Evolutionary conservation across 2,329 filamentous ascomycete genomes (phyloP), one percentile per base, ranked within the genome.

Genomic region (Tothia fuscella): DNA sequence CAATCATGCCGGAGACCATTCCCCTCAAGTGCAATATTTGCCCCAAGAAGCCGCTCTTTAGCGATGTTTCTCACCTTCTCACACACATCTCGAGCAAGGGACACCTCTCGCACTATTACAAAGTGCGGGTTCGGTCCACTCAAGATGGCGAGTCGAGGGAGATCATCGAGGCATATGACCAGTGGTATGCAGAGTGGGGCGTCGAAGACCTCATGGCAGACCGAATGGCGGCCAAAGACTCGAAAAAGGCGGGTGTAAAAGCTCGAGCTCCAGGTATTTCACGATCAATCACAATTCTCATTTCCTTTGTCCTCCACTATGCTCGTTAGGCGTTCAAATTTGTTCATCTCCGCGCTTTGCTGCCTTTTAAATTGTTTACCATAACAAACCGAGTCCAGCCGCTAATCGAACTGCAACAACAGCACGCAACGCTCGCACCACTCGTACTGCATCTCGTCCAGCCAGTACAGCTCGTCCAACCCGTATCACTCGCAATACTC

Each of bases 71-170:
- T 25, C 89, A 95, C 60, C 69, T 95, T 28, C 74, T 96, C 55
- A 96, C 89, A 10, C 89, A 96, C 56, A 76, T 95, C 47, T 78
- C 82, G 46, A 95, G 88, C 49, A 95, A 95, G 58, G 82, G 82
- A n/a, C 89, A 96, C 58, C 67, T 95, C 25, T 79, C 86, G 46
- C 75, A 85, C 56, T 78, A 84, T 53, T 93, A 88, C 65, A 86
- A 85, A 54, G 71, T 86, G 40, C 80, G 85, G 52, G 75, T 94
- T 49, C 76, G 74, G 44, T 75, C 80, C 42, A 72, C 76, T 41
- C 70, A 74, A 34, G 82, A 93, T 46, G 60, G 69, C n/a, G 64
- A 64, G n/a, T 77, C 81, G n/a, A 68, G 71, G 19, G 58, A 71
- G 9, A 59, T 73, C 24, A 67, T 93, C 33, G 70, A 76, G 26